These are phyloP conservation scores for Aurantiochytrium sp. DNA, from an alignment of 108 stramenopile species.

Conservation along the genomic window DNA sequence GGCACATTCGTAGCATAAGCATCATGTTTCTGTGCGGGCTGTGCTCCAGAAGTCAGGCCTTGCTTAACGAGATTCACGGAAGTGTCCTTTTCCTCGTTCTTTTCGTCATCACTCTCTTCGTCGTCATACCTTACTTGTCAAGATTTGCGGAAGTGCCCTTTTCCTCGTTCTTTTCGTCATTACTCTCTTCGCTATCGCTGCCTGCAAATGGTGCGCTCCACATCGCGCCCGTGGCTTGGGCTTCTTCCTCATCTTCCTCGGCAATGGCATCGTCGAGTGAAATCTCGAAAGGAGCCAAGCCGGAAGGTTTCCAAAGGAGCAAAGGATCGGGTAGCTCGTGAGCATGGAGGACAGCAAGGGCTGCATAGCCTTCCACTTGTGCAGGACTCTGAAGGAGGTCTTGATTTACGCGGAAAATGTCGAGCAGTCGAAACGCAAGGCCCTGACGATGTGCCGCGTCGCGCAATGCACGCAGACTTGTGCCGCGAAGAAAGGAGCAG, in stretches of 20 bases:
- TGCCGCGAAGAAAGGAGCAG: background rate
- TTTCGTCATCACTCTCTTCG: background rate
- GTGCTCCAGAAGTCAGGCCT: too few relatives aligned
- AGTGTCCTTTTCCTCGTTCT: too few relatives aligned
- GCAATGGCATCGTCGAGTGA: background rate
- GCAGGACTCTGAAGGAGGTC: background rate
- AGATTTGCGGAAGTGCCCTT: too few relatives aligned
- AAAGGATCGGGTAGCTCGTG: background rate
- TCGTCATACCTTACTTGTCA: too few relatives aligned
- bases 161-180: background rate
- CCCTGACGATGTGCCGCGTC: background rate
- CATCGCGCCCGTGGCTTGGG: background rate
- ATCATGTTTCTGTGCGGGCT: too few relatives aligned
- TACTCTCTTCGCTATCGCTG: background rate
- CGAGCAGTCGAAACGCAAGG: background rate
- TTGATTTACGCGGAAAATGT: background rate
- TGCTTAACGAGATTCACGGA: too few relatives aligned
- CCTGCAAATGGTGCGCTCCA: background rate
- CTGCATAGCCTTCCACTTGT: background rate
- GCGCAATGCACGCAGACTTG: background rate
- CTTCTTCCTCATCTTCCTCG: background rate
- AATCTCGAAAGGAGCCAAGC: background rate
- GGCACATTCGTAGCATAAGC: too few relatives aligned
- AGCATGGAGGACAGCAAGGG: background rate
- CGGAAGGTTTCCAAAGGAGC: background rate